Evolutionary conservation across 306 rosid genomes (phyloP).

Genomic region (Pterocarpus santalinus): DNA sequence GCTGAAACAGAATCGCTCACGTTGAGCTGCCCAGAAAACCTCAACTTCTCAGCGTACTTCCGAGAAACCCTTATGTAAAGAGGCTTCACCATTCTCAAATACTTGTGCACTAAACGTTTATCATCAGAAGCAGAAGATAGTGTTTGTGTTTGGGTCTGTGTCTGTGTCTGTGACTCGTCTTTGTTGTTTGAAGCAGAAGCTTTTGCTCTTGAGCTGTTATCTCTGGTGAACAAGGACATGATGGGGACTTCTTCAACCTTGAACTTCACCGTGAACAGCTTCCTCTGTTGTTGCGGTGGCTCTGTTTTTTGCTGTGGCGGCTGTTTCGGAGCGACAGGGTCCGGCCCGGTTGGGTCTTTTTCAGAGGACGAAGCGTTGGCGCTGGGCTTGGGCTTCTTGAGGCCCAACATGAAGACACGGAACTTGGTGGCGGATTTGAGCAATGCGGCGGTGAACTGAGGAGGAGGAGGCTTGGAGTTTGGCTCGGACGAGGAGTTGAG

Average conservation of each 20-base stretch:
- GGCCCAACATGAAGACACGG: slow-evolving; percentile 77
- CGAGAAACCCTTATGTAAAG: slow-evolving; percentile 73
- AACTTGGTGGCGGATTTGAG: slow-evolving; percentile 90
- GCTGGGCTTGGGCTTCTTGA: slow-evolving; percentile 70
- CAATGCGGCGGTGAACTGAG: slow-evolving; percentile 64
- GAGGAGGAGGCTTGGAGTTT: slow-evolving; percentile 62
- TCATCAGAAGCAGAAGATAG: slow-evolving; percentile 56
- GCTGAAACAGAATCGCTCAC: slow-evolving; percentile 11
- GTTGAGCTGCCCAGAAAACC: slow-evolving; percentile 63
- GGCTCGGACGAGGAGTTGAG: slow-evolving; percentile 54
- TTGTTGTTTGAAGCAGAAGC: slow-evolving; percentile 46
- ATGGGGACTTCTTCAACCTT: slow-evolving; percentile 86
- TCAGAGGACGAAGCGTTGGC: slow-evolving; percentile 9
- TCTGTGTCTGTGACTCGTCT: slow-evolving; percentile 43
- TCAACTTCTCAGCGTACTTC: slow-evolving; percentile 71
- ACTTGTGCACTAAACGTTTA: slow-evolving; percentile 73
- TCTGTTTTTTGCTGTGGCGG: no score
- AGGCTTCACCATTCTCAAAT: slow-evolving; percentile 85
- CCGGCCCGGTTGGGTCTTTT: slow-evolving; percentile 49
- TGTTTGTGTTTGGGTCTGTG: neutral
- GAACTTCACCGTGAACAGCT: slow-evolving; percentile 77
- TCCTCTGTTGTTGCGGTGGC: slow-evolving; percentile 44
- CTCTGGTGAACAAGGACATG: slow-evolving; percentile 79
- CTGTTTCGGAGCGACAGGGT: neutral
- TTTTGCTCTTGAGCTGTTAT: slow-evolving; percentile 63